A percentile compares a stretch with the other conserved stretches of the same genome.
Evolutionary conservation across 2,329 filamentous ascomycete species (phyloP).

Genomic region (Rachicladosporium sp.): DNA sequence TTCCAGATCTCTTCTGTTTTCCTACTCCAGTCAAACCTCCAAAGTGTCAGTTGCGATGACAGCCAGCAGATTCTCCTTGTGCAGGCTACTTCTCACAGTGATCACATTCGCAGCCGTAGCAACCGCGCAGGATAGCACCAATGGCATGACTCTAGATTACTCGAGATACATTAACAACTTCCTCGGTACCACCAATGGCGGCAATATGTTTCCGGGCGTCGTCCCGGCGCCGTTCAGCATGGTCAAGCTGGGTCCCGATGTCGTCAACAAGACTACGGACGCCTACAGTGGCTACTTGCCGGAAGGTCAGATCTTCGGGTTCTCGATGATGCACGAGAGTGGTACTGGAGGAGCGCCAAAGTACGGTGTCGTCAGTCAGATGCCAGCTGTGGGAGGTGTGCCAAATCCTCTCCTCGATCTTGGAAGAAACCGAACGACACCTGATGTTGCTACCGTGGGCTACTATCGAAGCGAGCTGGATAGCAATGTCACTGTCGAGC

Average conservation of each 20-base stretch:
- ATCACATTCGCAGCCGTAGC: no score
- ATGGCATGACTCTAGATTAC: background rate
- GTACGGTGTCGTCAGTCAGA: conserved; percentile 34
- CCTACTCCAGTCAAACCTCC: no score
- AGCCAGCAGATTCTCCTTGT: no score
- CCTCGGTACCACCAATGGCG: conserved; percentile 29
- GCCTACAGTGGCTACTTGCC: conserved; percentile 28
- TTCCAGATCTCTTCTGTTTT: no score
- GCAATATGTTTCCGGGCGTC: conserved; percentile 30
- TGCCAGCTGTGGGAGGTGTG: conserved; percentile 10
- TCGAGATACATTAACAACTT: conserved; percentile 6
- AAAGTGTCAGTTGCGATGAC: no score
- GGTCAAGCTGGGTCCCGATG: conserved; percentile 31
- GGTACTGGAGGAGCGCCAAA: conserved; percentile 59
- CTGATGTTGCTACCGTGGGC: conserved; percentile 40
- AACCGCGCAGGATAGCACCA: no score
- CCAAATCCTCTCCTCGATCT: conserved; percentile 13
- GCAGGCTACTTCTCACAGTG: no score
- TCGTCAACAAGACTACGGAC: conserved; percentile 18
- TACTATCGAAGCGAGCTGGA: conserved; percentile 47
- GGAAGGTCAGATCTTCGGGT: conserved; percentile 13
- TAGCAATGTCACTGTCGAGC: conserved; percentile 44
- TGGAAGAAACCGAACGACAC: conserved; percentile 15
- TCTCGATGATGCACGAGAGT: conserved; percentile 48
- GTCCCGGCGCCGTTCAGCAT: conserved; percentile 26